Percentiles rank a stretch among this genome's conserved stretches.
Evolutionary conservation across 2,329 filamentous ascomycete genomes (phyloP).

Genomic region (Onygenales sp.): DNA sequence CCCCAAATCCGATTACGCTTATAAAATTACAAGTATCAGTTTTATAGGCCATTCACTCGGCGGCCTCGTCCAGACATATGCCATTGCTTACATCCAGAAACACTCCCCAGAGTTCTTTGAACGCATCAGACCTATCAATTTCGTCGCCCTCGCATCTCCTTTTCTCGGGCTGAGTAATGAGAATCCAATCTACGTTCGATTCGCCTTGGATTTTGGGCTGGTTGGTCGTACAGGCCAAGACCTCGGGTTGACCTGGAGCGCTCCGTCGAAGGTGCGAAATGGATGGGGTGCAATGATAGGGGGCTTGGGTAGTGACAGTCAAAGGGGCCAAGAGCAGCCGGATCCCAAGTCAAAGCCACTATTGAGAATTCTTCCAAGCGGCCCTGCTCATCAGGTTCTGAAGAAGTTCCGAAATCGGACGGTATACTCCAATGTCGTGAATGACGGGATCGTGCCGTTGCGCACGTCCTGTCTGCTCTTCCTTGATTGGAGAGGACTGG

Average conservation of each 20-base stretch:
- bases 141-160: conserved; percentile 77
- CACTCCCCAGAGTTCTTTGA: conserved; percentile 88
- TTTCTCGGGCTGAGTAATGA: conserved; percentile 92
- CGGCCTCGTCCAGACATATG: conserved; percentile 84
- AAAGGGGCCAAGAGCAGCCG: conserved; percentile 44
- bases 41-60: conserved; percentile 90
- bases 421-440: conserved; percentile 93
- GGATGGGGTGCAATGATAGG: conserved; percentile 84
- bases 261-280: conserved; percentile 72
- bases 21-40: conserved; percentile 87
- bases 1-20: conserved; percentile 43
- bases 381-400: conserved; percentile 77
- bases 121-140: conserved; percentile 77
- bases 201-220: conserved; percentile 89
- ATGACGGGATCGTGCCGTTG: conserved; percentile 91
- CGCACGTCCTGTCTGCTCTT: conserved; percentile 95
- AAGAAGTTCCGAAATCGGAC: conserved; percentile 85
- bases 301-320: conserved; percentile 58
- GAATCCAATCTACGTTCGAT: conserved; percentile 94
- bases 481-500: conserved; percentile 89
- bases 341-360: conserved; percentile 82
- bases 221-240: conserved; percentile 96
- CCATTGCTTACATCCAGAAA: conserved; percentile 92
- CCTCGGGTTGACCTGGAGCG: conserved; percentile 85
- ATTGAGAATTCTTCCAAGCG: conserved; percentile 78